Conservation (phyloP, 345 rosid species). For the Eucalyptus pumila region DNA sequence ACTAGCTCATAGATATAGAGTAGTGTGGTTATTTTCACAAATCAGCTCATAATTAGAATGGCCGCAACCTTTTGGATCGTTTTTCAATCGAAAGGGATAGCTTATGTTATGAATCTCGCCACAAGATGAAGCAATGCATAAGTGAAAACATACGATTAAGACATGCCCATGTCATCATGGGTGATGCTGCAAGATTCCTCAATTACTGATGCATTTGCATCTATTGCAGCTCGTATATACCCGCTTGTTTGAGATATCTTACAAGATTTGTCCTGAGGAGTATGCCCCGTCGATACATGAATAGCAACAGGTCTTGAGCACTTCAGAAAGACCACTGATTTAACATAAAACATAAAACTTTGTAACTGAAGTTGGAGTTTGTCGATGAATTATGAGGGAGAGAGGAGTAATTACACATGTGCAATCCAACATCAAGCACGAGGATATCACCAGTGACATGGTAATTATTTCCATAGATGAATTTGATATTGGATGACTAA, state of each 20-base stretch:
- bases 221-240: not conserved
- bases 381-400: too few relatives aligned
- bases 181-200: not conserved
- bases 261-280: not conserved
- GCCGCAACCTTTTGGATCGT: rapidly evolving
- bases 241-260: not conserved
- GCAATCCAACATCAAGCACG: too few relatives aligned
- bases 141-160: not conserved
- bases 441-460: not conserved
- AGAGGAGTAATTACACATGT: too few relatives aligned
- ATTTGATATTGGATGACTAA: not conserved
- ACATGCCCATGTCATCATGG: not conserved
- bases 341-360: not conserved
- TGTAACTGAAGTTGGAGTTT: too few relatives aligned
- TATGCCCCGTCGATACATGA: too few relatives aligned
- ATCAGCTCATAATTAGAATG: not conserved
- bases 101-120: not conserved
- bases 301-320: not conserved
- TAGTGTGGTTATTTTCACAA: not conserved
- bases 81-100: not conserved
- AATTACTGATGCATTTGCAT: not conserved
- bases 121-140: rapidly evolving
- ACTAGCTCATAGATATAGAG: rapidly evolving
- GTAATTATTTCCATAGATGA: not conserved
- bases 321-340: not conserved